Conservation (phyloP, 805 yeast species). For the Tetrapisispora fleetii region DNA sequence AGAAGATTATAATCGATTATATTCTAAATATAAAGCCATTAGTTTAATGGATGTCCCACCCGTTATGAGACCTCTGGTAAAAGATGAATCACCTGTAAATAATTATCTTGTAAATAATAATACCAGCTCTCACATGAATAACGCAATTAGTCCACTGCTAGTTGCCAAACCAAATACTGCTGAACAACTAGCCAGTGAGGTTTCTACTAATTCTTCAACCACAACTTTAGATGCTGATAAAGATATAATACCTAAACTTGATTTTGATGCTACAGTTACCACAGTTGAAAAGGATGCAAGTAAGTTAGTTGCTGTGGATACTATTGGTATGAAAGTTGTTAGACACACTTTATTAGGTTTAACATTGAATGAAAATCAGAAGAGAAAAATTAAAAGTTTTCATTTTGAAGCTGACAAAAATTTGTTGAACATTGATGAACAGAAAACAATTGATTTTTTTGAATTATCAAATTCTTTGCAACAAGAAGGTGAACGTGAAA, state of each 20-base stretch:
- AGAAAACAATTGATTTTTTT: conserved; percentile 46
- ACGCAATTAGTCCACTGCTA: neutral
- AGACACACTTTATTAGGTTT: conserved; percentile 61
- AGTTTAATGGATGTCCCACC: conserved; percentile 21
- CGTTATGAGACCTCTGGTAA: conserved; percentile 7
- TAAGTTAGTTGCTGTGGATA: conserved; percentile 53
- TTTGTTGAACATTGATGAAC: conserved; percentile 21
- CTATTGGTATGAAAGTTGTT: conserved; percentile 69
- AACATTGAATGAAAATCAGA: conserved; percentile 22
- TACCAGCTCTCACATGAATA: neutral
- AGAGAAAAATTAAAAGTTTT: conserved; percentile 26
- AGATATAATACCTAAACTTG: conserved; percentile 4
- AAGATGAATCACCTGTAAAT: conserved; percentile 2
- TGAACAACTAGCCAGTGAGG: neutral
- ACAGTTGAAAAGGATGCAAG: conserved; percentile 46
- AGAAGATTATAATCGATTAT: conserved; percentile 31
- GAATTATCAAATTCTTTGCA: conserved; percentile 49
- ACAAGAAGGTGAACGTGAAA: conserved; percentile 36
- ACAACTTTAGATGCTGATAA: neutral
- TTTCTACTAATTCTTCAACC: no score
- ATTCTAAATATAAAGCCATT: conserved; percentile 26
- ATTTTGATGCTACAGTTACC: conserved; percentile 25
- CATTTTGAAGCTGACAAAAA: conserved; percentile 31
- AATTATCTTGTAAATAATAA: neutral
- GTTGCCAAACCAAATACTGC: neutral